Percentiles rank a stretch among this genome's conserved stretches.
phyloP scores from a whole-genome alignment of 139 green algal species.

The Desmodesmus armatus region DNA sequence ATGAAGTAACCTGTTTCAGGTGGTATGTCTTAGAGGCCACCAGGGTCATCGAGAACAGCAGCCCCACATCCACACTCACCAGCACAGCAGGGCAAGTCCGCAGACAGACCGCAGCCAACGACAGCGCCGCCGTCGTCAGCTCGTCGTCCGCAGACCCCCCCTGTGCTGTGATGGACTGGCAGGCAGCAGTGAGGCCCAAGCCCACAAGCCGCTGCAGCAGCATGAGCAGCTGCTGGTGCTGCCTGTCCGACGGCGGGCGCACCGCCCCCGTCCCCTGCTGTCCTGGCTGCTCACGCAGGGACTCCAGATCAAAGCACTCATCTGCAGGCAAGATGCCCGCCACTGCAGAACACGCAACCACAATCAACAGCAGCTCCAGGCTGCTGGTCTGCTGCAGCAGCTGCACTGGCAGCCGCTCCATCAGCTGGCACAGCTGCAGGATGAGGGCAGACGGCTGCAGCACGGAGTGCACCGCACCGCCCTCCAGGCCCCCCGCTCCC shows the following conservation, averaged over 20 bases:
- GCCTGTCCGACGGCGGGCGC: background rate
- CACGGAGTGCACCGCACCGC: background rate
- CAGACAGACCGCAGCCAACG: constrained; percentile 34
- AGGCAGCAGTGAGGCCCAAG: background rate
- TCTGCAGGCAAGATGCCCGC: constrained; percentile 16
- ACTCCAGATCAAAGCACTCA: no score
- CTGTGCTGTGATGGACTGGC: background rate
- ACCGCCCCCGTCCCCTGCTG: background rate
- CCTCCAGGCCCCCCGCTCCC: background rate
- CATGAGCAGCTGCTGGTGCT: constrained; percentile 20
- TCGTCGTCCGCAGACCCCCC: background rate
- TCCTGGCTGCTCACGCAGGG: background rate
- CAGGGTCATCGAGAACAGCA: constrained; percentile 41
- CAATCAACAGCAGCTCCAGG: constrained; percentile 41
- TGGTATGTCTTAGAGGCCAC: constrained; percentile 39
- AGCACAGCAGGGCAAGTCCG: constrained; percentile 34
- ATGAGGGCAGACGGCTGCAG: background rate
- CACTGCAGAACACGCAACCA: background rate
- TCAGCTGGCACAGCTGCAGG: background rate
- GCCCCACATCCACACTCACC: background rate
- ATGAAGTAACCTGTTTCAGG: constrained; percentile 47
- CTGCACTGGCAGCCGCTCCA: constrained; percentile 31
- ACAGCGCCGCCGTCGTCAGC: constrained; percentile 23
- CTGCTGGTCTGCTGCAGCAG: constrained; percentile 29
- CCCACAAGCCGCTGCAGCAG: background rate